These are phyloP conservation scores for Naganishia cerealis DNA, from an alignment of 1,284 basidiomycete species.

Conservation along the genomic window DNA sequence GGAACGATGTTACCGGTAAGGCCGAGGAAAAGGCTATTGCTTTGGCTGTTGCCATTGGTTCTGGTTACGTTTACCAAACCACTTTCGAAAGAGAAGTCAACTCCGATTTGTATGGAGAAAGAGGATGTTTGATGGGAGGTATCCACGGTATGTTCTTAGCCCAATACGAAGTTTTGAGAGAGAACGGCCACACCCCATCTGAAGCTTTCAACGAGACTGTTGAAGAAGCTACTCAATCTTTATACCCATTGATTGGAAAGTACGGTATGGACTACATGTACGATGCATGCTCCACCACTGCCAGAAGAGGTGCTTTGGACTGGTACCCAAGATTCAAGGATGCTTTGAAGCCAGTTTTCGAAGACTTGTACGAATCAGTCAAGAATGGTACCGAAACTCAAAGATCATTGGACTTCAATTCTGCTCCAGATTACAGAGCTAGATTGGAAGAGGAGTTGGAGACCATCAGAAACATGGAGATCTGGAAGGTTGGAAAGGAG, in stretches of 20 bases:
- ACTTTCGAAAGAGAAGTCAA: constrained; percentile 63
- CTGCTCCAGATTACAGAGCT: too few relatives aligned
- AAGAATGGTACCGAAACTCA: too few relatives aligned
- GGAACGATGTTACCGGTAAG: constrained; percentile 88
- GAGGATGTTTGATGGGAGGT: constrained; percentile 98
- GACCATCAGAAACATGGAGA: too few relatives aligned
- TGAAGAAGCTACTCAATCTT: constrained; percentile 97
- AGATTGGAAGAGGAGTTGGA: too few relatives aligned
- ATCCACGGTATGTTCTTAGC: constrained; percentile 99
- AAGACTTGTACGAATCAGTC: too few relatives aligned
- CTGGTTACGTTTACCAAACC: constrained; percentile 96
- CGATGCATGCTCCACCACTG: constrained; percentile 97
- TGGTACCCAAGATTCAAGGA: too few relatives aligned
- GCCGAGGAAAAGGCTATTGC: constrained; percentile 97
- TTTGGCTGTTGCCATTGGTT: constrained; percentile 89
- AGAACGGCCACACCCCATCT: constrained; percentile 95
- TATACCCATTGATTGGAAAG: constrained; percentile 94
- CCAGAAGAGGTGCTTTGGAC: constrained; percentile 94
- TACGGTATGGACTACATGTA: constrained; percentile 99
- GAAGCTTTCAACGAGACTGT: constrained; percentile 99
- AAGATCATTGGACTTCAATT: too few relatives aligned
- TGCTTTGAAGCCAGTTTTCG: too few relatives aligned
- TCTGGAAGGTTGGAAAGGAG: too few relatives aligned
- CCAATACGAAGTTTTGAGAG: constrained; percentile 97
- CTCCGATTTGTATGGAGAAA: constrained; percentile 99